phyloP scores from a whole-genome alignment of 2,329 filamentous ascomycete genomes.

The Fusarium sp. region DNA sequence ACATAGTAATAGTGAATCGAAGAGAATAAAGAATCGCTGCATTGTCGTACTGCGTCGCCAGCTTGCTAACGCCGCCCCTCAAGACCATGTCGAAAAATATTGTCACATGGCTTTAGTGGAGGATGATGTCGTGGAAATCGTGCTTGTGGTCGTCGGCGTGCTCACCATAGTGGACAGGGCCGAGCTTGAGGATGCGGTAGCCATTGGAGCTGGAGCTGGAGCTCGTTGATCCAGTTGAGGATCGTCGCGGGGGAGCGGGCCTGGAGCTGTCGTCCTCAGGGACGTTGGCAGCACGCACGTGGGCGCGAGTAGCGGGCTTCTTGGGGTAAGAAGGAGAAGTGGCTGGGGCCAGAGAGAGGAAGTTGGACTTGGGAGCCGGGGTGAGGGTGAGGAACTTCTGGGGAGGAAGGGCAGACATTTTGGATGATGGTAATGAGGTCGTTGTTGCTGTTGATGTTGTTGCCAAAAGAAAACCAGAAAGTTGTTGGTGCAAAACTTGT shows the following conservation, averaged over 20 bases:
- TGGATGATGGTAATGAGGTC: constrained; percentile 24
- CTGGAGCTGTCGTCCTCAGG: constrained; percentile 47
- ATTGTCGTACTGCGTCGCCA: constrained; percentile 24
- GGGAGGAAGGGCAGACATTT: constrained; percentile 46
- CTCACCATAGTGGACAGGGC: constrained; percentile 76
- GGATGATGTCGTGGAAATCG: constrained; percentile 68
- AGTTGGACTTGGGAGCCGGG: constrained; percentile 52
- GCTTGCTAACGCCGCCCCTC: constrained; percentile 13
- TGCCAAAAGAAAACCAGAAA: neutral
- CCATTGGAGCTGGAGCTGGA: constrained; percentile 55
- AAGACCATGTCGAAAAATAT: constrained; percentile 13
- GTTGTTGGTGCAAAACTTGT: constrained; percentile 6
- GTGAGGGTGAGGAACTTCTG: constrained; percentile 49
- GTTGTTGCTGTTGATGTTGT: constrained; percentile 18
- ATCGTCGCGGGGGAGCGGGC: constrained; percentile 61
- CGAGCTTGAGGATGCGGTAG: constrained; percentile 74
- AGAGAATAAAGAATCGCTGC: constrained; percentile 32
- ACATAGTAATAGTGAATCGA: constrained; percentile 19
- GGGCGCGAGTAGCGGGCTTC: constrained; percentile 53
- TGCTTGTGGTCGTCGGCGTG: constrained; percentile 70
- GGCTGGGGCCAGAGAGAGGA: constrained; percentile 73
- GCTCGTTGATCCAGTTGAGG: constrained; percentile 59
- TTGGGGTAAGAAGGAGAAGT: constrained; percentile 71
- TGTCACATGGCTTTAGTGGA: constrained; percentile 52
- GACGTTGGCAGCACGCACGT: constrained; percentile 41